These are phyloP conservation scores for Coprinopsis marcescibilis DNA, from an alignment of 768 basidiomycete genomes.

Conservation along the genomic window DNA sequence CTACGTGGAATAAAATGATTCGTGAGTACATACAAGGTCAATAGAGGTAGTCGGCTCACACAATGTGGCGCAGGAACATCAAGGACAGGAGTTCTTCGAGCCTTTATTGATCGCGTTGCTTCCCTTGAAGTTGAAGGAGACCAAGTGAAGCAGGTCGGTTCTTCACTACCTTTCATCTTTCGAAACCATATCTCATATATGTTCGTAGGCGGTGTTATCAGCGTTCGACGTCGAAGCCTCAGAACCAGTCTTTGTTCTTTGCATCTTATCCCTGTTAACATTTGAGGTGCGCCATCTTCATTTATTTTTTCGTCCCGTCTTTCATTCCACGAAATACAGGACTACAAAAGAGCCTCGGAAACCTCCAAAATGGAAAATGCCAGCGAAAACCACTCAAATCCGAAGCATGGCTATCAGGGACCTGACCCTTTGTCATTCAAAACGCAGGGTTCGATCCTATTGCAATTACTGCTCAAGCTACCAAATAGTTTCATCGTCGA, in stretches of 20 bases:
- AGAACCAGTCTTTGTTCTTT: slow-evolving; percentile 53
- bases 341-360: slow-evolving; percentile 17
- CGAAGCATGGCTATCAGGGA: slow-evolving; percentile 2
- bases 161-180: not conserved
- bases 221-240: slow-evolving; percentile 47
- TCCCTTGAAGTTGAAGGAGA: slow-evolving; percentile 40
- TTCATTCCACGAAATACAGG: slow-evolving; percentile 13
- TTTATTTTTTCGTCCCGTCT: slow-evolving; percentile 5
- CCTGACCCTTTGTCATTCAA: slow-evolving; percentile 52
- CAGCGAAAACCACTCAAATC: slow-evolving; percentile 14
- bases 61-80: slow-evolving; percentile 45
- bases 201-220: slow-evolving; percentile 50
- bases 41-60: slow-evolving; percentile 1
- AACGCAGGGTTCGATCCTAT: slow-evolving; percentile 77
- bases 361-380: slow-evolving; percentile 5
- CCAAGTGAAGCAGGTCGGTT: slow-evolving; percentile 55
- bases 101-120: slow-evolving; percentile 64
- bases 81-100: slow-evolving; percentile 73
- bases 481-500: slow-evolving; percentile 55
- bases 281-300: slow-evolving; percentile 34
- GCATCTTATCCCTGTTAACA: slow-evolving; percentile 52
- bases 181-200: slow-evolving; percentile 9
- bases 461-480: slow-evolving; percentile 78
- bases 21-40: slow-evolving; percentile 55
- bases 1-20: slow-evolving; percentile 55